phyloP scores from a whole-genome alignment of 1,284 basidiomycete species.

The Omphalotus olearius region DNA sequence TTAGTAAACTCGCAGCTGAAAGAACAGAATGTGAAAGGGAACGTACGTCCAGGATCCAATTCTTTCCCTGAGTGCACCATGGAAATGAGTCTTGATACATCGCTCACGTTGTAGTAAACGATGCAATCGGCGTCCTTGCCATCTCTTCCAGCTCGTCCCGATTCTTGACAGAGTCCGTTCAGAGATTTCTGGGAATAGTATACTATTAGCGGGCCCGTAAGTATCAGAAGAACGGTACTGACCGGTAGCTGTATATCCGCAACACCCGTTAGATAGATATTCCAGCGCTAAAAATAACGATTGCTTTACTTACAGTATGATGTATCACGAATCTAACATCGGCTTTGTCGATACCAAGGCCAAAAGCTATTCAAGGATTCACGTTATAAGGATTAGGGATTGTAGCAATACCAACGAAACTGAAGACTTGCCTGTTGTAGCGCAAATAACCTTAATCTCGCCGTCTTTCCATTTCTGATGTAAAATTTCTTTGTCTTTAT shows the following conservation, averaged over 20 bases:
- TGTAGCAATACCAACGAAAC: too few species aligned
- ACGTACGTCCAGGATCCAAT: slow-evolving; percentile 65
- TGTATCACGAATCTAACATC: slow-evolving; percentile 87
- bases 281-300: background rate
- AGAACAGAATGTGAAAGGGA: background rate
- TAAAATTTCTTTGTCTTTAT: slow-evolving; percentile 67
- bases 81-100: slow-evolving; percentile 59
- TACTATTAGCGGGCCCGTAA: background rate
- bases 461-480: slow-evolving; percentile 80
- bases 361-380: slow-evolving; percentile 51
- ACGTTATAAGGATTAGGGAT: too few species aligned
- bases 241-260: slow-evolving; percentile 18
- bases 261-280: background rate
- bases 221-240: background rate
- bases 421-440: slow-evolving; percentile 70
- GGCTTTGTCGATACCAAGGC: slow-evolving; percentile 84
- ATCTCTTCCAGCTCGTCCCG: slow-evolving; percentile 80
- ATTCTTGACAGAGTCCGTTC: slow-evolving; percentile 84
- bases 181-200: slow-evolving; percentile 53
- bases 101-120: slow-evolving; percentile 80
- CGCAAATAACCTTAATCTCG: slow-evolving; percentile 81
- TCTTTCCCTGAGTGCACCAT: slow-evolving; percentile 61
- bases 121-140: slow-evolving; percentile 75
- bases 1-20: too few species aligned
- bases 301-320: slow-evolving; percentile 57